Percentiles rank a stretch among this genome's conserved stretches.
Evolutionary conservation across 2,329 filamentous ascomycete genomes (phyloP).

Genomic region (Hortaea sp.): DNA sequence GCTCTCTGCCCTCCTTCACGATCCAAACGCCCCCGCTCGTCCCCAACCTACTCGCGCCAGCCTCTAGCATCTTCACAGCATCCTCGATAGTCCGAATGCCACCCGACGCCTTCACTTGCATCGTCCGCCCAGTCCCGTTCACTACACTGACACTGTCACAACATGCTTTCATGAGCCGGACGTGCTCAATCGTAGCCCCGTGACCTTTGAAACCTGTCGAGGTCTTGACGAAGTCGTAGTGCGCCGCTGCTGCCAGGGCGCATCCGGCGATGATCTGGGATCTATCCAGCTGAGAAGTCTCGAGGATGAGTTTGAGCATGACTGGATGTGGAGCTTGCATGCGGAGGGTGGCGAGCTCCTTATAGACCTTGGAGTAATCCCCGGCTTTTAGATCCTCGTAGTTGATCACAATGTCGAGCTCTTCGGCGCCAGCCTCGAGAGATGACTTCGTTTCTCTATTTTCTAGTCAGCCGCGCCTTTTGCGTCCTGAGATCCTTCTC

Average conservation of each 20-base stretch:
- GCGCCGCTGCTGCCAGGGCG: constrained; percentile 42
- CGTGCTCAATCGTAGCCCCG: constrained; percentile 43
- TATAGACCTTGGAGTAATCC: constrained; percentile 41
- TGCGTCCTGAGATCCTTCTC: background rate
- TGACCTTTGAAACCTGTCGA: constrained; percentile 49
- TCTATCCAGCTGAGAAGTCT: constrained; percentile 43
- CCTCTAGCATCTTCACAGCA: constrained; percentile 44
- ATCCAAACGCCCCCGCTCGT: constrained; percentile 48
- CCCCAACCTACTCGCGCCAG: constrained; percentile 47
- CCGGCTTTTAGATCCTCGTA: constrained; percentile 33
- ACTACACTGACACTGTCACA: constrained; percentile 32
- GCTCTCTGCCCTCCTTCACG: constrained; percentile 36
- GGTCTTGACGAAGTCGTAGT: constrained; percentile 51
- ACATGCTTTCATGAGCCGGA: constrained; percentile 44
- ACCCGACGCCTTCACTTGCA: constrained; percentile 50
- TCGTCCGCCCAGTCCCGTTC: constrained; percentile 17
- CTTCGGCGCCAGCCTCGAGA: constrained; percentile 40
- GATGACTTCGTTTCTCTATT: constrained; percentile 39
- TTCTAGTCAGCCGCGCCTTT: background rate
- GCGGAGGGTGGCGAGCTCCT: constrained; percentile 44
- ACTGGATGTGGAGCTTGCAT: constrained; percentile 32
- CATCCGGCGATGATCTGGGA: constrained; percentile 45
- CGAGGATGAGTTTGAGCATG: constrained; percentile 48
- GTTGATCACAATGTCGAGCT: constrained; percentile 52
- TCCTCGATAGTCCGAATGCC: constrained; percentile 43